Evolutionary conservation across 257 asterid genomes (phyloP).

Genomic region (Solanum rostratum): DNA sequence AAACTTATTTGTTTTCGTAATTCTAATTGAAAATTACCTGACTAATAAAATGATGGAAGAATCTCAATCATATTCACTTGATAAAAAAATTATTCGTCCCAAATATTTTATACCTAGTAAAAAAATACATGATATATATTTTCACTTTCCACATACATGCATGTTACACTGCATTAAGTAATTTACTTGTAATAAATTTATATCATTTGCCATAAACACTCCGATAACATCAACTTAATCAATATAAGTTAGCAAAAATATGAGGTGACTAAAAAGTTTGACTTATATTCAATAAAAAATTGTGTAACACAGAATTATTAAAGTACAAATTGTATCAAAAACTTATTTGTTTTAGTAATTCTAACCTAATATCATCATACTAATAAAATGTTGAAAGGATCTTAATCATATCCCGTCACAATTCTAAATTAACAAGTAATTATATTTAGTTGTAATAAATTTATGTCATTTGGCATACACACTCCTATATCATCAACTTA

Average conservation of each 20-base stretch:
- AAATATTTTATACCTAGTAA: no score
- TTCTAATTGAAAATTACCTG: background rate
- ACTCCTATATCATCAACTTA: background rate
- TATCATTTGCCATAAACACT: background rate
- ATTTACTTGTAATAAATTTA: background rate
- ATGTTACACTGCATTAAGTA: no score
- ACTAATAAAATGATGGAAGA: background rate
- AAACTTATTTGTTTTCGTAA: background rate
- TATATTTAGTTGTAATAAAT: background rate
- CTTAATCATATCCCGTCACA: background rate
- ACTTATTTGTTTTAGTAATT: background rate
- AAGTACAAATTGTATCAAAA: background rate
- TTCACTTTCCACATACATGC: no score
- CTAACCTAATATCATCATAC: background rate
- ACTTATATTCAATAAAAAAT: background rate
- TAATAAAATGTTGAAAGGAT: background rate
- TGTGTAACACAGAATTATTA: background rate
- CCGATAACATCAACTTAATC: background rate
- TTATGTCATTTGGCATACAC: background rate
- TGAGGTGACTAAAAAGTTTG: slow-evolving; percentile 6
- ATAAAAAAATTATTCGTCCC: no score
- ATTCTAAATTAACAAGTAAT: no score
- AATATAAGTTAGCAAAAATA: slow-evolving; percentile 4
- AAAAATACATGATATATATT: no score
- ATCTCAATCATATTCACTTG: background rate